These are phyloP conservation scores for Triticum aestivum DNA, from an alignment of 176 grass and related monocot genomes.

Conservation along the genomic window DNA sequence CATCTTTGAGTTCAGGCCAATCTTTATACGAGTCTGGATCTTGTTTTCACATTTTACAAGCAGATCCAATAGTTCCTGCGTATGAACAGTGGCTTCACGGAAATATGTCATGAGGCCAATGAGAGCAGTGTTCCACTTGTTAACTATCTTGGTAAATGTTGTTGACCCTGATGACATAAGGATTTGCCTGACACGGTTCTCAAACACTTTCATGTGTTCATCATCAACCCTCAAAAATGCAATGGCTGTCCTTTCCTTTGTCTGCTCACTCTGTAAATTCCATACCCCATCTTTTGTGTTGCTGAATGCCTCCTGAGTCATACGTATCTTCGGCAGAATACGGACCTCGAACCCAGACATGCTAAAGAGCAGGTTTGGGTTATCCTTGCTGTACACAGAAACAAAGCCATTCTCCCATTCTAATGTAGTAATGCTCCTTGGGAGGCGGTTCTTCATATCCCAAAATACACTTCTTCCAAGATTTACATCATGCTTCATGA, in stretches of 20 bases:
- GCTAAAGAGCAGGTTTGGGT: constrained; percentile 95
- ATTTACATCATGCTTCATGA: constrained; percentile 99
- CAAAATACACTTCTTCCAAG: constrained; percentile 99
- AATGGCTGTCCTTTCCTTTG: constrained; percentile 97
- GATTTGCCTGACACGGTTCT: constrained; percentile 96
- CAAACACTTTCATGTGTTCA: constrained; percentile 97
- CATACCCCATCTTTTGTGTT: constrained; percentile 97
- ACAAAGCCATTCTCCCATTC: constrained; percentile 98
- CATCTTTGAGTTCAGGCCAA: constrained; percentile 93
- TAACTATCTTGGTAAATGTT: constrained; percentile 96
- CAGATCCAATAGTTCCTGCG: constrained; percentile 89
- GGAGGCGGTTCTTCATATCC: constrained; percentile 99
- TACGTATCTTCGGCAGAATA: constrained; percentile 87
- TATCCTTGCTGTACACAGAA: constrained; percentile 98
- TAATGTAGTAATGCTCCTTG: constrained; percentile 94
- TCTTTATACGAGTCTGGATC: constrained; percentile 96
- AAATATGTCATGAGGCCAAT: constrained; percentile 99
- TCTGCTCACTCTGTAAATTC: constrained; percentile 97
- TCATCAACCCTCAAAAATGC: constrained; percentile 93
- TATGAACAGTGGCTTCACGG: constrained; percentile 94
- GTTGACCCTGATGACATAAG: constrained; percentile 98
- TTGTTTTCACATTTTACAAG: constrained; percentile 99
- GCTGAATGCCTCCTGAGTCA: constrained; percentile 97
- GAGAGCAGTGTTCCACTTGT: constrained; percentile 95
- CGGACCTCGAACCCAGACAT: constrained; percentile 98